Evolutionary conservation across 352 stramenopile species (phyloP).

Genomic region (Phytophthora ramorum): DNA sequence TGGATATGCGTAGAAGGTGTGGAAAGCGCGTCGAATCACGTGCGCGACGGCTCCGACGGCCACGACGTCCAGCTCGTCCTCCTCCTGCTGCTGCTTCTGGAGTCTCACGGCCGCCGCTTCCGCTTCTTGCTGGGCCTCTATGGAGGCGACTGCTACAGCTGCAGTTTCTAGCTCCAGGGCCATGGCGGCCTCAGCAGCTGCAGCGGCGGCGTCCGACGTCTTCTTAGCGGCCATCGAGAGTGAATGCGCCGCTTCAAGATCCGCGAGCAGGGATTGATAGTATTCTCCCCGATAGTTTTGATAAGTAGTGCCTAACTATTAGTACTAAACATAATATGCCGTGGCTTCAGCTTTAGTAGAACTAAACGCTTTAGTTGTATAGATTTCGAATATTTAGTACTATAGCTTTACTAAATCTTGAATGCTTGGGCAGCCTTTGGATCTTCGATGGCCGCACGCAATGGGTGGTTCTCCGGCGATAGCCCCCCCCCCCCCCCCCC

Average conservation of each 20-base stretch:
- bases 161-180: slow-evolving; percentile 10
- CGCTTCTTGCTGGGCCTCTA: slow-evolving; percentile 22
- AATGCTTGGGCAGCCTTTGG: too few relatives aligned
- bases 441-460: too few relatives aligned
- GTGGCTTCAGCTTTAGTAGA: too few relatives aligned
- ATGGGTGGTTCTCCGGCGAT: too few relatives aligned
- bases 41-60: slow-evolving; percentile 76
- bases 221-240: slow-evolving; percentile 22
- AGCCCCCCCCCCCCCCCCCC: too few relatives aligned
- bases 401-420: too few relatives aligned
- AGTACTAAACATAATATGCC: too few relatives aligned
- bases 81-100: slow-evolving; percentile 19
- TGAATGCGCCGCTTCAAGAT: slow-evolving; percentile 33
- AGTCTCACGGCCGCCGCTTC: slow-evolving; percentile 14
- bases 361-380: too few relatives aligned
- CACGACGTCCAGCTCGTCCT: slow-evolving; percentile 65
- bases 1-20: slow-evolving; percentile 49
- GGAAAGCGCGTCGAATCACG: slow-evolving; percentile 79
- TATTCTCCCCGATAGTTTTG: too few relatives aligned
- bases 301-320: too few relatives aligned
- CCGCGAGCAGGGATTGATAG: too few relatives aligned
- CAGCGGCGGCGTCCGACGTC: slow-evolving; percentile 6
- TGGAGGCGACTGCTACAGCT: neutral
- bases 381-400: too few relatives aligned
- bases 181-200: slow-evolving; percentile 14